Percentiles rank a stretch among this genome's conserved stretches.
Conservation (phyloP, 1,139 yeast genomes). For the Kazachstania sp. region DNA sequence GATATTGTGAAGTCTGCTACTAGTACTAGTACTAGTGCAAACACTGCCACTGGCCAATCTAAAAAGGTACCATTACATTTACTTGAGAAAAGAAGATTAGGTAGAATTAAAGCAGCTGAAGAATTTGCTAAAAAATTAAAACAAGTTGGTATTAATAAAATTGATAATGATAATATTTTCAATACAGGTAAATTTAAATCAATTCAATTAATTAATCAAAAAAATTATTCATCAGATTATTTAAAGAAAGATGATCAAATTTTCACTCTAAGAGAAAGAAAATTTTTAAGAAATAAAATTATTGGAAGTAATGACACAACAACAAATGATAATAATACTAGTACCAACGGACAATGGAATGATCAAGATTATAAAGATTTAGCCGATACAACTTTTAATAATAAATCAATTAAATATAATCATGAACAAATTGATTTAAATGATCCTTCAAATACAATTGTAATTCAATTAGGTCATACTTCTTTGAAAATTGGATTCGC, state of each 20-base stretch:
- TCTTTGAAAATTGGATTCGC: slow-evolving; percentile 76
- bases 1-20: too few relatives aligned
- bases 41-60: too few relatives aligned
- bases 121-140: slow-evolving; percentile 64
- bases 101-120: slow-evolving; percentile 67
- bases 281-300: slow-evolving; percentile 34
- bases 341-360: background rate
- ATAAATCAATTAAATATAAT: slow-evolving; percentile 23
- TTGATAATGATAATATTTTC: slow-evolving; percentile 54
- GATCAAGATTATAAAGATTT: background rate
- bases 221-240: slow-evolving; percentile 89
- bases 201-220: slow-evolving; percentile 76
- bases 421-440: slow-evolving; percentile 33
- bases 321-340: background rate
- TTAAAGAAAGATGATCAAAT: slow-evolving; percentile 82
- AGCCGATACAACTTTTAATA: slow-evolving; percentile 12
- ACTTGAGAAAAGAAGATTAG: slow-evolving; percentile 62
- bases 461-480: slow-evolving; percentile 82
- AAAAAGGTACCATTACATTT: slow-evolving; percentile 50
- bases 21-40: too few relatives aligned
- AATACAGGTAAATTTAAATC: slow-evolving; percentile 55
- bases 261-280: slow-evolving; percentile 49
- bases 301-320: background rate
- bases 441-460: slow-evolving; percentile 60
- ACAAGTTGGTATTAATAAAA: slow-evolving; percentile 67